phyloP scores from a whole-genome alignment of 179 eudicot genomes.

The Spinacia oleracea region DNA sequence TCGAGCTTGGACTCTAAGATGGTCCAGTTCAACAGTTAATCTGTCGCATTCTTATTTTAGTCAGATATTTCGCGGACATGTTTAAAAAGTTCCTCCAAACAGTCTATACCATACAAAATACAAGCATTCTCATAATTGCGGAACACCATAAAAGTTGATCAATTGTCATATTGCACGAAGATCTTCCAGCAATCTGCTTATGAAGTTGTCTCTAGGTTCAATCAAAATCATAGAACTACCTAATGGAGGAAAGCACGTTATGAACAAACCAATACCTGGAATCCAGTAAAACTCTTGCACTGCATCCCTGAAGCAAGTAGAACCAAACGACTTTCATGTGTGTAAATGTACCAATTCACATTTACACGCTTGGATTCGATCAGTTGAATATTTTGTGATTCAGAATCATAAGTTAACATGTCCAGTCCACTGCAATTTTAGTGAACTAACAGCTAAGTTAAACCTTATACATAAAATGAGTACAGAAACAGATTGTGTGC shows the following conservation, averaged over 20 bases:
- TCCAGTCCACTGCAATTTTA: constrained; percentile 79
- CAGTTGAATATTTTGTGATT: constrained; percentile 57
- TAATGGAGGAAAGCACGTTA: neutral
- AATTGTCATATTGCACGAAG: neutral
- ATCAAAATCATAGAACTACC: neutral
- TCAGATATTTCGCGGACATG: neutral
- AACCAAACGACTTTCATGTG: constrained; percentile 98
- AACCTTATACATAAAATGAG: neutral
- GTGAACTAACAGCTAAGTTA: constrained; percentile 12
- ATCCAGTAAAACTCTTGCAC: constrained; percentile 89
- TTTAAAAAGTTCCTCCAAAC: neutral
- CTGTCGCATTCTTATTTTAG: neutral
- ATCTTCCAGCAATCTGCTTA: neutral
- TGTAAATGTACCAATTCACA: constrained; percentile 86
- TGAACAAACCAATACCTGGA: constrained; percentile 61
- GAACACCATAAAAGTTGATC: neutral
- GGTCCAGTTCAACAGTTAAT: neutral
- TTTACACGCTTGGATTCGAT: constrained; percentile 74
- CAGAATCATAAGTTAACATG: constrained; percentile 56
- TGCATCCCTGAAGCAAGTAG: constrained; percentile 99
- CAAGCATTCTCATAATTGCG: neutral
- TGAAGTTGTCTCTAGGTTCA: neutral
- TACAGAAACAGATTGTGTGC: neutral
- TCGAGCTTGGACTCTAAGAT: neutral
- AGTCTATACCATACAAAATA: neutral